Base-by-base conservation (phyloP, 2,329 filamentous ascomycete species). In the Didymellaceae sp. region DNA sequence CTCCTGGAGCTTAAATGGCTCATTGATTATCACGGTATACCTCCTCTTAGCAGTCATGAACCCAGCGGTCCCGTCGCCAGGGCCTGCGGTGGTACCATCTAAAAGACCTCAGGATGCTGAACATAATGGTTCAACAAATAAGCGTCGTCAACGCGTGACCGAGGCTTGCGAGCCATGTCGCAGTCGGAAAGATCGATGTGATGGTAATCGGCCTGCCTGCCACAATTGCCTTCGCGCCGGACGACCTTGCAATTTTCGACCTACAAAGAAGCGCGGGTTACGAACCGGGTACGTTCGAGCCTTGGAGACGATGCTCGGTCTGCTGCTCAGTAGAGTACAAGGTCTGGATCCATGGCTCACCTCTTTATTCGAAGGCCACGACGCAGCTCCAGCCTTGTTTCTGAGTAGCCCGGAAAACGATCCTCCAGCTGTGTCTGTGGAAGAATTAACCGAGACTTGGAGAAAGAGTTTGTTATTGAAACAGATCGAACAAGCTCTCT, bases 251-350 rank as follows among this genome's bases (percentile, higher is more conserved):
- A 42, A 11, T 18, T 42, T 32, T 32, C 17, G 39, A 24, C 39
- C 39, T 17, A 32, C 26, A 10, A 42, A 42, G 14, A 42, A 42
- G 39, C 39, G 39, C 13, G 39, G 39, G 14, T 16, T 42, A 13
- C 25, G 28, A 13, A 42, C 26, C 21, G 39, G 39, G 11, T 42
- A 42, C 13, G 39, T 42, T 42, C 39, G 39, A n/a, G 39, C 39
- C 10, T 25, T 42, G 18, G 39, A 42, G n/a, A 42, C 26, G 6
- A 22, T 42, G 21, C 24, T 30, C 22, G 39, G 39, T 13, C 25
- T 42, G 6, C 7, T 42, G 18, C 32, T 42, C 13, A 42, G 25
- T 30, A 32, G 17, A 5, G 30, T 42, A 4, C 13, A 33, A 16
- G 39, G 39, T 10, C 17, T 31, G 26, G 39, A 42, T 17, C 10